These are phyloP conservation scores for Nakaseomyces nivariensis DNA, from an alignment of 1,139 yeast species.

Conservation along the genomic window DNA sequence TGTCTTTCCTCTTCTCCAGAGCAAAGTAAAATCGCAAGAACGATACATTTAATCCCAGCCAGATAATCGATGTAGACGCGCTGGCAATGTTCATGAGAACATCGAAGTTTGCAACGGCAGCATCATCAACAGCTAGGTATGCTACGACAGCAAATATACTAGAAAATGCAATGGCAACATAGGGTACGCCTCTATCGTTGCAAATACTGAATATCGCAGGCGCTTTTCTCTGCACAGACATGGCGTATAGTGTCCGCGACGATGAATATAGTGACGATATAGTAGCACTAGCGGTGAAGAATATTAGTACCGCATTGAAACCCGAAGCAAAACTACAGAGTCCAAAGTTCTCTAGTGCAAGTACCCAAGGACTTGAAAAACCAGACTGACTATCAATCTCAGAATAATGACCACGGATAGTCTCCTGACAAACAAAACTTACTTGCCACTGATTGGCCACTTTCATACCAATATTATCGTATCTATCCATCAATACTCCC, in stretches of 20 bases:
- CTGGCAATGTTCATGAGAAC: slow-evolving; percentile 59
- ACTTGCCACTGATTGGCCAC: slow-evolving; percentile 22
- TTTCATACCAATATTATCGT: slow-evolving; percentile 9
- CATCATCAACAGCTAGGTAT: slow-evolving; percentile 48
- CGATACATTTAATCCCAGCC: slow-evolving; percentile 74
- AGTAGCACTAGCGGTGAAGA: slow-evolving; percentile 55
- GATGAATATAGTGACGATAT: slow-evolving; percentile 34
- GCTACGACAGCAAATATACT: slow-evolving; percentile 53
- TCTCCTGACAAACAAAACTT: slow-evolving; percentile 13
- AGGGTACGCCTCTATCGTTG: slow-evolving; percentile 62
- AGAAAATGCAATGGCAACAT: slow-evolving; percentile 54
- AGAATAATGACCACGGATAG: slow-evolving; percentile 4
- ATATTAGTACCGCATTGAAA: slow-evolving; percentile 58
- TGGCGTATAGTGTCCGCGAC: slow-evolving; percentile 33
- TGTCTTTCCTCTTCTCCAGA: slow-evolving; percentile 52
- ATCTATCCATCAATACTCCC: slow-evolving; percentile 8
- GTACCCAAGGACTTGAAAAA: slow-evolving; percentile 67
- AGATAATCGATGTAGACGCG: slow-evolving; percentile 65
- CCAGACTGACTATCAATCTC: slow-evolving; percentile 36
- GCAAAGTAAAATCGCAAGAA: slow-evolving; percentile 67
- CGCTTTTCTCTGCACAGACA: slow-evolving; percentile 59
- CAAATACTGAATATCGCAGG: slow-evolving; percentile 54
- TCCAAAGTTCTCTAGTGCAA: slow-evolving; percentile 62
- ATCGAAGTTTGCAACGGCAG: slow-evolving; percentile 55
- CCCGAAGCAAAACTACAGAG: slow-evolving; percentile 57